A percentile compares a stretch with the other conserved stretches of the same genome.
These are phyloP conservation scores for Aspergillus coremiiformis DNA, from an alignment of 495 filamentous ascomycete species.

Conservation along the genomic window DNA sequence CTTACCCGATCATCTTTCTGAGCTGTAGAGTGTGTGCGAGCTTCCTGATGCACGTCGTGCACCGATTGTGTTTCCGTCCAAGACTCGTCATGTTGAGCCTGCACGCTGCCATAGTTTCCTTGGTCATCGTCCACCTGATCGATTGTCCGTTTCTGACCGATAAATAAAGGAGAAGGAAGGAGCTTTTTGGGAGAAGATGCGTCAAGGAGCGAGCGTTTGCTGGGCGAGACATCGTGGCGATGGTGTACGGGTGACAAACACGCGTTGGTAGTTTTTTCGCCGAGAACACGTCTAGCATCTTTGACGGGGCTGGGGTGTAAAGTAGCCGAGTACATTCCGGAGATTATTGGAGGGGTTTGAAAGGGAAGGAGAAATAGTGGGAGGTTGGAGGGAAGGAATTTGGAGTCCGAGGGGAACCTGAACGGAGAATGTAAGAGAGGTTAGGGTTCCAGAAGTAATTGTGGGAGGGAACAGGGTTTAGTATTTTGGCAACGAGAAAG, in stretches of 20 bases:
- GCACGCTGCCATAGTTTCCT: constrained; percentile 3
- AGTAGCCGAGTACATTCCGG: constrained; percentile 24
- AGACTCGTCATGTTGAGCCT: constrained; percentile 2
- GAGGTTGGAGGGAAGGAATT: constrained; percentile 1
- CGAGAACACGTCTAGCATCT: constrained; percentile 38
- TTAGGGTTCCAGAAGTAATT: not conserved
- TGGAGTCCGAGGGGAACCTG: not conserved
- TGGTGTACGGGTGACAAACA: constrained; percentile 33
- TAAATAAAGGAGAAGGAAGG: constrained; percentile 33
- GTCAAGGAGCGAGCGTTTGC: constrained; percentile 27
- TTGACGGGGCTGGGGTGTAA: constrained; percentile 33
- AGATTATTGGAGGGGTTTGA: not conserved
- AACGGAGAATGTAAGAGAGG: not conserved
- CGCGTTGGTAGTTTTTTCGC: constrained; percentile 42
- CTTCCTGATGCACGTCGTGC: not conserved
- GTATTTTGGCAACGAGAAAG: not conserved
- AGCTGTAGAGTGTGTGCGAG: not conserved
- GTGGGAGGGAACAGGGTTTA: not conserved
- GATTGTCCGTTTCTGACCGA: constrained; percentile 39
- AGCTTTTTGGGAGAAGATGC: constrained; percentile 28
- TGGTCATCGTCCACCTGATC: constrained; percentile 32
- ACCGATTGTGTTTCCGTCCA: not conserved
- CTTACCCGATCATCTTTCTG: constrained; percentile 20
- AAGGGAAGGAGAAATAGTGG: not conserved
- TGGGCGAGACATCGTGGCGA: constrained; percentile 25